Base-by-base conservation (phyloP, 306 rosid genomes). In the Potentilla sterilis region DNA sequence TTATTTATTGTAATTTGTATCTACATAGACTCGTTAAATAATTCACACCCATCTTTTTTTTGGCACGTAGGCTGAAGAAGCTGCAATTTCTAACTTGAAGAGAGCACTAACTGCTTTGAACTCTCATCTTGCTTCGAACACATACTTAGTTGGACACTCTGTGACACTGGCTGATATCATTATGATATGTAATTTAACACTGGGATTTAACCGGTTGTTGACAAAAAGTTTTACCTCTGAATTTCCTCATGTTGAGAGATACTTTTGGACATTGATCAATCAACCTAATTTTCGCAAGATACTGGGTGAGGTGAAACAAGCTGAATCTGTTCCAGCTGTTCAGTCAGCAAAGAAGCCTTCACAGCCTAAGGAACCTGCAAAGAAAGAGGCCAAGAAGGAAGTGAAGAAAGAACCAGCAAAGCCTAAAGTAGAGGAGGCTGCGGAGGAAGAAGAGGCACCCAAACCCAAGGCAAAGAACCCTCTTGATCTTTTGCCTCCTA, bases 401-500 rank as follows among this genome's bases (percentile, higher is more conserved):
- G 85, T 77, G n/a, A 75, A 74, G 77, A 87, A 88, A 76, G 90
- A 80, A 61, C 51, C 79, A 15, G 83, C 72, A 7, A 88, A 80
- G 83, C 81, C 91, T 55, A 79, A 77, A 35, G 85, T 77, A 73
- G 89, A 80, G 62, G 82, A 85, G 28, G 81, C 70, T 66, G 62
- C 42, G 44, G 86, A 73, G 75, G 88, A 79, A 64, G 95, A 82
- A 57, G 89, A 82, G 83, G 92, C 93, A 61, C 96, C 97, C 54
- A 92, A 90, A 87, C 97, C 97, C 81, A 92, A 92, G 72, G 74
- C 91, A 61, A 92, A 90, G 81, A 92, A 92, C 67, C 88, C 97
- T 61, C 97, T 92, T 68, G 97, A 92, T 82, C 88, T 90, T 66
- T 89, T 92, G 81, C 97, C 93, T 63, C 96, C 97, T 52, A 90